phyloP scores from a whole-genome alignment of 306 rosid species.

The Pachyrhizus erosus region DNA sequence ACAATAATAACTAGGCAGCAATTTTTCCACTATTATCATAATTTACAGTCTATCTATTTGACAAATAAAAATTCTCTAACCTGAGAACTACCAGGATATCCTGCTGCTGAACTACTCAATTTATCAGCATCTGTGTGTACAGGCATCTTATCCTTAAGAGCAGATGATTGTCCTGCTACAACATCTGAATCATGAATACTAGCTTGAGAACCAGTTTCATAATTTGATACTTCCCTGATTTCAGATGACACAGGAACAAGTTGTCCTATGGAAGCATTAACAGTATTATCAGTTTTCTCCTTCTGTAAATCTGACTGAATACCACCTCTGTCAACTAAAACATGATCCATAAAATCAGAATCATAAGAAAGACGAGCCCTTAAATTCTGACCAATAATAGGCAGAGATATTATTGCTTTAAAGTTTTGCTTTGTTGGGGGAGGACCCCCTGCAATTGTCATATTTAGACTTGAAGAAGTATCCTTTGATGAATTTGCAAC shows the following conservation, averaged over 20 bases:
- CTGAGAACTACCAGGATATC: slow-evolving; percentile 53
- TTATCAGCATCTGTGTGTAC: slow-evolving; percentile 46
- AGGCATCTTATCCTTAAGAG: slow-evolving; percentile 35
- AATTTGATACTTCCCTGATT: slow-evolving; percentile 34
- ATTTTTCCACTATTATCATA: slow-evolving; percentile 30
- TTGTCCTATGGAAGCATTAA: slow-evolving; percentile 36
- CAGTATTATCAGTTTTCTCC: slow-evolving; percentile 46
- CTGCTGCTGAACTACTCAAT: slow-evolving; percentile 44
- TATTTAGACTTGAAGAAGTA: slow-evolving; percentile 57
- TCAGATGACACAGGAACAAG: slow-evolving; percentile 48
- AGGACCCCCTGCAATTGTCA: slow-evolving; percentile 99
- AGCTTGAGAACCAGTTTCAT: slow-evolving; percentile 51
- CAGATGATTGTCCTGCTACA: slow-evolving; percentile 40
- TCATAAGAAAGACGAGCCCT: slow-evolving; percentile 76
- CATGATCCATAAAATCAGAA: slow-evolving; percentile 54
- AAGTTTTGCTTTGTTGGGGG: slow-evolving; percentile 88
- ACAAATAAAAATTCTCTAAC: slow-evolving; percentile 39
- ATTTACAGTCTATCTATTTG: slow-evolving; percentile 10
- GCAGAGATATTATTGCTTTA: slow-evolving; percentile 82
- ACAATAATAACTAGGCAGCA: slow-evolving; percentile 37
- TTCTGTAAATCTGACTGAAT: slow-evolving; percentile 52
- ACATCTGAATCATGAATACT: slow-evolving; percentile 39
- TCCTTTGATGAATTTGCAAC: slow-evolving; percentile 57
- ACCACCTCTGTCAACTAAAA: slow-evolving; percentile 40
- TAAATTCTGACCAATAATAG: slow-evolving; percentile 84